phyloP scores from a whole-genome alignment of 768 basidiomycete genomes.

The Harrya chromipes region DNA sequence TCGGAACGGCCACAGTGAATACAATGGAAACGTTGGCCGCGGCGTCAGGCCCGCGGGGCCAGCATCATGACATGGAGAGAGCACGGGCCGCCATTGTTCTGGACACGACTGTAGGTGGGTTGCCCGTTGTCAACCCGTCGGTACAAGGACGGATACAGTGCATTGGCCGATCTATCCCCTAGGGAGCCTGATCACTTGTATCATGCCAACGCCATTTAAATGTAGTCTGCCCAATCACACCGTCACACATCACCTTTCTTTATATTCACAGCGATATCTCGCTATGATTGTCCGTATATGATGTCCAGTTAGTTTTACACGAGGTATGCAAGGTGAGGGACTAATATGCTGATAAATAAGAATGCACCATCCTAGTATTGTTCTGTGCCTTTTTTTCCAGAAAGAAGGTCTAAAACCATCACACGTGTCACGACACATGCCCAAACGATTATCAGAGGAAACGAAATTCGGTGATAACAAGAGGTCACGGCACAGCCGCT shows the following conservation, averaged over 20 bases:
- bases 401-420: too few relatives aligned
- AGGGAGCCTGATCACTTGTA: neutral
- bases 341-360: conserved; percentile 20
- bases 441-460: too few relatives aligned
- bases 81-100: conserved; percentile 5
- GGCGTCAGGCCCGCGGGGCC: too few relatives aligned
- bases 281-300: neutral
- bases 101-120: neutral
- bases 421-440: too few relatives aligned
- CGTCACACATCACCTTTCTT: too few relatives aligned
- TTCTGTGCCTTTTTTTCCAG: too few relatives aligned
- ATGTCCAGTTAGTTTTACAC: conserved; percentile 6
- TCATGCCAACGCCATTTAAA: neutral
- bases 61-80: neutral
- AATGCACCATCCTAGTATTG: neutral
- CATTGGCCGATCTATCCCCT: neutral
- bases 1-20: too few relatives aligned
- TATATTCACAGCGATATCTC: neutral
- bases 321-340: conserved; percentile 1
- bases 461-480: too few relatives aligned
- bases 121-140: conserved; percentile 2
- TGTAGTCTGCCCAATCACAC: neutral
- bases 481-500: conserved; percentile 12
- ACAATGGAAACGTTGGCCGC: too few relatives aligned
- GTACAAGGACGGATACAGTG: conserved; percentile 15